Conservation (phyloP, 345 rosid genomes). For the Acer yangbiense region DNA sequence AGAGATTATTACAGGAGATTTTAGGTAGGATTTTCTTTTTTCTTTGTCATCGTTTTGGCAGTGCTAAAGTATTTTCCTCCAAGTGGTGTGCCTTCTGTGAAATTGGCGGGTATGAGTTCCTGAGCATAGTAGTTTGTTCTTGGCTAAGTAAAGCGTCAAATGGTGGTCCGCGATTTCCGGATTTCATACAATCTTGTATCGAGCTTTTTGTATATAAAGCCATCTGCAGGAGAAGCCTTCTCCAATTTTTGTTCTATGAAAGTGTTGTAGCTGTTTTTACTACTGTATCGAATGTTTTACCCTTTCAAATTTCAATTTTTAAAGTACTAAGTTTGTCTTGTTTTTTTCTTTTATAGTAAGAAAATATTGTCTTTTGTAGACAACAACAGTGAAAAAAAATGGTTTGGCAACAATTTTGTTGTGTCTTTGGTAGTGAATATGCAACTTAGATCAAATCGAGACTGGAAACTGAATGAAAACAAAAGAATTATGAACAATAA, state of each 20-base stretch:
- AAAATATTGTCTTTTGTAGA: not conserved
- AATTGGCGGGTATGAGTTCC: constrained; percentile 10
- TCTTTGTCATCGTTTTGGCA: not conserved
- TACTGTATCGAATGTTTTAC: not conserved
- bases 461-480: not conserved
- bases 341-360: not conserved
- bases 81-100: constrained; percentile 3
- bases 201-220: constrained; percentile 28
- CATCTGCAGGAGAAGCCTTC: constrained; percentile 22
- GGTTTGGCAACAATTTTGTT: not conserved
- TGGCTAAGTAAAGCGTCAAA: constrained; percentile 5
- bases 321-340: not conserved
- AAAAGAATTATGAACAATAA: not conserved
- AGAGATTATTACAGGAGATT: constrained; percentile 47
- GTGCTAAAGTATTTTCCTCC: not conserved
- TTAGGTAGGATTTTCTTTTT: constrained; percentile 8
- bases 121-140: not conserved
- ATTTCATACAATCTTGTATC: not conserved
- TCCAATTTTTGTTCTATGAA: constrained; percentile 10
- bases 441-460: not conserved
- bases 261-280: not conserved
- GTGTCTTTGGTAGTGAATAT: not conserved
- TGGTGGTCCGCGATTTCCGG: constrained; percentile 7
- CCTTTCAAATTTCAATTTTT: too few relatives aligned
- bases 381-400: too few relatives aligned